Evolutionary conservation across 2,329 filamentous ascomycete genomes (phyloP), one percentile per base, ranked within the genome.

Genomic region (Ciborinia camelliae): DNA sequence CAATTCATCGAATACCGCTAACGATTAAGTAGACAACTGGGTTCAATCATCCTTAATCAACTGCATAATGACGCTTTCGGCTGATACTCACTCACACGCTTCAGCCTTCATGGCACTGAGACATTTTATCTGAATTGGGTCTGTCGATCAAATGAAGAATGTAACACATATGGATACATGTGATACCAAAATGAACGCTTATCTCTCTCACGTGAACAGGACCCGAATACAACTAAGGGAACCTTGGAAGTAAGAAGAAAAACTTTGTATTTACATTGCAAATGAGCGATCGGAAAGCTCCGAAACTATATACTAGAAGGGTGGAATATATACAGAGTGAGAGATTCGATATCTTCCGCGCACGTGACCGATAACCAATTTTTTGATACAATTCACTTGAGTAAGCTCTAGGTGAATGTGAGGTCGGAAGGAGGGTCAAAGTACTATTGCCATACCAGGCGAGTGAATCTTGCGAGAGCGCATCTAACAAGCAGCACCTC

Each of bases 401-500:
- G 9, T 35, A 52, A 14, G 18, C 50, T n/a, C n/a, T n/a, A n/a
- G n/a, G n/a, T n/a, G 18, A 51, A 23, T 32, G 30, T 35, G 30
- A n/a, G 50, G 50, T 35, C 2, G 30, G 18, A 9, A 20, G 32
- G 18, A 30, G 6, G 15, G 35, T 23, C 30, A 41, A 41, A 35
- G 41, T 32, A 20, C 15, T 30, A 20, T 45, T 23, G 10, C 41
- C 28, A 45, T 30, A 14, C 18, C 18, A 12, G 18, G 20, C 3
- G 20, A 9, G 12, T 14, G 26, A 57, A 10, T 7, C 26, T 57
- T 43, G 20, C 20, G 15, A n/a, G 18, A 45, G 28, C 20, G 20
- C 41, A 32, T 43, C 59, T 54, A 63, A 35, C 62, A 63, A 32
- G 53, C 43, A 54, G 67, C 71, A 30, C 65, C 71, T 14, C 62